phyloP scores from a whole-genome alignment of 768 basidiomycete species.

The Leccinum uliginosum region DNA sequence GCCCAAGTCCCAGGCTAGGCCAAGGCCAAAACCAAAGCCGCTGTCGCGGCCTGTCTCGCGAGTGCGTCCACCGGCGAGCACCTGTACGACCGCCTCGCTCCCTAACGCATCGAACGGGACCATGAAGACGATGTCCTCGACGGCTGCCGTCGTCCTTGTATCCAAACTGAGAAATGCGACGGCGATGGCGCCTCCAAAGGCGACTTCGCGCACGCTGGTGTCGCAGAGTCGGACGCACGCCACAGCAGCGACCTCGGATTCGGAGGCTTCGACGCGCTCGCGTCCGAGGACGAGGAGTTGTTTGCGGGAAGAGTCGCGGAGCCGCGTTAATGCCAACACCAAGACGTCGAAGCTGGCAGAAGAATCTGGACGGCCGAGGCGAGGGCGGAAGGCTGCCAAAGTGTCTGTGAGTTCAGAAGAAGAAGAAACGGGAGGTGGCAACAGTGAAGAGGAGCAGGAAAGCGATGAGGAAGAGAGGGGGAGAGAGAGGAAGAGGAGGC shows the following conservation, averaged over 20 bases:
- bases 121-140: neutral
- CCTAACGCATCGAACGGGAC: neutral
- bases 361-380: constrained; percentile 4
- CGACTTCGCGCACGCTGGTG: constrained; percentile 14
- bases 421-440: constrained; percentile 6
- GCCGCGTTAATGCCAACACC: constrained; percentile 6
- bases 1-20: constrained; percentile 11
- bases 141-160: neutral
- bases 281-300: constrained; percentile 23
- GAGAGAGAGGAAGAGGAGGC: constrained; percentile 29
- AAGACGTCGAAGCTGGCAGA: constrained; percentile 4
- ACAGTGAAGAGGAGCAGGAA: constrained; percentile 3
- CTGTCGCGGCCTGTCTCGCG: constrained; percentile 14
- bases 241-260: constrained; percentile 14
- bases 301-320: constrained; percentile 20
- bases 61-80: constrained; percentile 3
- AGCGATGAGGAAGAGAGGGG: constrained; percentile 17
- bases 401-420: constrained; percentile 5
- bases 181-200: constrained; percentile 9
- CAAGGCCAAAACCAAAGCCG: neutral
- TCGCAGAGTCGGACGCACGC: constrained; percentile 19
- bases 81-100: neutral
- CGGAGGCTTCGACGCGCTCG: constrained; percentile 16
- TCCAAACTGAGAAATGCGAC: neutral
- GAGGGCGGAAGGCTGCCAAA: neutral